Evolutionary conservation across 2,329 filamentous ascomycete genomes (phyloP).

Genomic region (Chrysoporthe deuterocubensis): DNA sequence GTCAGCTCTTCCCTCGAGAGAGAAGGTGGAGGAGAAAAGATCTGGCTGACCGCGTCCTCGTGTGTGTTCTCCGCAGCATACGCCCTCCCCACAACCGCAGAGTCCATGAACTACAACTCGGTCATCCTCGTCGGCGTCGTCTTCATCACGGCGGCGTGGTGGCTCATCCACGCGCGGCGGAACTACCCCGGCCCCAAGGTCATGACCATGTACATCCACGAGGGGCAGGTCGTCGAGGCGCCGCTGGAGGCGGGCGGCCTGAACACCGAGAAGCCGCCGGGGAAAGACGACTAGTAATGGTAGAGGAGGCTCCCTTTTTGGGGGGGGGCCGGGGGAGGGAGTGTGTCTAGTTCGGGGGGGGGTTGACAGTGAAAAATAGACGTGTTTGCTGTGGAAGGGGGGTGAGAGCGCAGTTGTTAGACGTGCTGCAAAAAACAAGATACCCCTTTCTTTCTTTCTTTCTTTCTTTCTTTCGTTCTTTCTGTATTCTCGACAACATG

Average conservation of each 20-base stretch:
- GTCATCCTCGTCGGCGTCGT: constrained; percentile 56
- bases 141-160: constrained; percentile 53
- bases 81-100: constrained; percentile 44
- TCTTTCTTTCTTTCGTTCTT: neutral
- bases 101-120: constrained; percentile 57
- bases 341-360: neutral
- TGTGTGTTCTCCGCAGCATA: constrained; percentile 39
- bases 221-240: constrained; percentile 21
- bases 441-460: neutral
- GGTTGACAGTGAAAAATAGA: neutral
- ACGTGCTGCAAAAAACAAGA: neutral
- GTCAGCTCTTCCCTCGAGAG: too few species aligned
- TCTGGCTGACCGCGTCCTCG: neutral
- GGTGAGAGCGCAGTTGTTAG: neutral
- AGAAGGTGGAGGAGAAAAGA: neutral
- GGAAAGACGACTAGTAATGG: neutral
- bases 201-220: constrained; percentile 48
- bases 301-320: too few species aligned
- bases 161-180: constrained; percentile 49
- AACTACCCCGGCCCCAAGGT: constrained; percentile 58
- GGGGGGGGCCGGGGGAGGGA: too few species aligned
- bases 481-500: neutral
- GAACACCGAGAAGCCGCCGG: constrained; percentile 13
- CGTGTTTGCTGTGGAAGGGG: too few species aligned
- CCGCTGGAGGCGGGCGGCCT: constrained; percentile 26